These are phyloP conservation scores for Barnettozyma siamensis DNA, from an alignment of 805 yeast genomes.

Conservation along the genomic window DNA sequence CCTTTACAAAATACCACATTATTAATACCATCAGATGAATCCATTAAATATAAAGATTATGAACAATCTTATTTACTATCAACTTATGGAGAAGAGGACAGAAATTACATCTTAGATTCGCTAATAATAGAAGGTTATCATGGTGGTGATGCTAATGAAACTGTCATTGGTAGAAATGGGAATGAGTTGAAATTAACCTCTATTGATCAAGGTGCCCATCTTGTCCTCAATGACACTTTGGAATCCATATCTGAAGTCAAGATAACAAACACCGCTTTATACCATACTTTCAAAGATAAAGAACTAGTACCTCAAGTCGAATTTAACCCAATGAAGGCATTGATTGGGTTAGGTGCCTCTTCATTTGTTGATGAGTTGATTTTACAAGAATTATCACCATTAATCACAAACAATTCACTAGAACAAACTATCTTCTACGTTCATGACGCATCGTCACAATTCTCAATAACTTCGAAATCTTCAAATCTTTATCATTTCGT, in stretches of 20 bases:
- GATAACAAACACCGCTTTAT: constrained; percentile 41
- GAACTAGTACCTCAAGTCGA: constrained; percentile 23
- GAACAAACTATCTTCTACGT: constrained; percentile 63
- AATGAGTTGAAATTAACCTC: constrained; percentile 20
- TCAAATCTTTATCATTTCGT: constrained; percentile 61
- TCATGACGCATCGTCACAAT: constrained; percentile 29
- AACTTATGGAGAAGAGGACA: constrained; percentile 28
- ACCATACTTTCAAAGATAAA: constrained; percentile 40
- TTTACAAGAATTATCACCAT: constrained; percentile 47
- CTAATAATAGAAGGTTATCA: constrained; percentile 35
- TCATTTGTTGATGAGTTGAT: constrained; percentile 65
- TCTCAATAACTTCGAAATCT: constrained; percentile 25
- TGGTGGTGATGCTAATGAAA: constrained; percentile 35
- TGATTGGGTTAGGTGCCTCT: constrained; percentile 54
- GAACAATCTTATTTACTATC: constrained; percentile 40
- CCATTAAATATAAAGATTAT: constrained; percentile 33
- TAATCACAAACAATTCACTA: constrained; percentile 48
- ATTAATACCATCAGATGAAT: constrained; percentile 40
- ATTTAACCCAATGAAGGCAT: constrained; percentile 51
- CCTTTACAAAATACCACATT: constrained; percentile 34
- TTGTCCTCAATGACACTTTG: constrained; percentile 31
- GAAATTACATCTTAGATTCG: constrained; percentile 24
- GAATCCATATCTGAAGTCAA: constrained; percentile 34
- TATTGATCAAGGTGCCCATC: constrained; percentile 27
- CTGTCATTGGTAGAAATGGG: constrained; percentile 24